Percentiles rank a stretch among this genome's conserved stretches.
Evolutionary conservation across 495 filamentous ascomycete genomes (phyloP).

Genomic region (Cercophora scortea): DNA sequence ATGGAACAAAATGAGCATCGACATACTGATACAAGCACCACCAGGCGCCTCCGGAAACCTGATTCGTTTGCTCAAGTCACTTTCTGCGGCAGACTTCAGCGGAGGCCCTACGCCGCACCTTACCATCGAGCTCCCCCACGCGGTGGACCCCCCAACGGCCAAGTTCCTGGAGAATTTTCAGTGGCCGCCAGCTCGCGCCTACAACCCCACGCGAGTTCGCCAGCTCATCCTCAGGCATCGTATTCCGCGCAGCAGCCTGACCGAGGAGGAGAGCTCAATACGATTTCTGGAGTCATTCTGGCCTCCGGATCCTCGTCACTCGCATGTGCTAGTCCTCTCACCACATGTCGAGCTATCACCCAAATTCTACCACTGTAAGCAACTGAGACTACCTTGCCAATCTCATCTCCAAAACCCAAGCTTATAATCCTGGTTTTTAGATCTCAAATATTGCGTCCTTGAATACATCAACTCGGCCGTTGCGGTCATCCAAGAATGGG

Average conservation of each 20-base stretch:
- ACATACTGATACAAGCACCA: slow-evolving; percentile 71
- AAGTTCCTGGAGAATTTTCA: slow-evolving; percentile 51
- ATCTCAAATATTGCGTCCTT: slow-evolving; percentile 61
- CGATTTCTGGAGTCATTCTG: slow-evolving; percentile 77
- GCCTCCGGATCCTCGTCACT: slow-evolving; percentile 49
- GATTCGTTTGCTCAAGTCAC: slow-evolving; percentile 62
- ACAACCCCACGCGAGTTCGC: slow-evolving; percentile 25
- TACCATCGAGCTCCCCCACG: slow-evolving; percentile 69
- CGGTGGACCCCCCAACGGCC: slow-evolving; percentile 53
- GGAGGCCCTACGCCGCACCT: slow-evolving; percentile 56
- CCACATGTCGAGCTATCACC: slow-evolving; percentile 67
- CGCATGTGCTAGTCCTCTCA: slow-evolving; percentile 71
- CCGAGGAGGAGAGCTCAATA: slow-evolving; percentile 55
- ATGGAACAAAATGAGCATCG: slow-evolving; percentile 67
- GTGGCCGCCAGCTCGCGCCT: slow-evolving; percentile 51
- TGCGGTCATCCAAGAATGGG: slow-evolving; percentile 31
- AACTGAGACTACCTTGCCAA: background rate
- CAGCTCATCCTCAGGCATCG: slow-evolving; percentile 65
- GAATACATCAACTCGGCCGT: slow-evolving; percentile 63
- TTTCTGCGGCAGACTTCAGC: slow-evolving; percentile 66
- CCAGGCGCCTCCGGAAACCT: slow-evolving; percentile 60
- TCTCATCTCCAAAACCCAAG: background rate
- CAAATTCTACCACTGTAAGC: slow-evolving; percentile 67
- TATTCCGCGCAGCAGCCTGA: slow-evolving; percentile 46
- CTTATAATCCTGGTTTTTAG: slow-evolving; percentile 10